Base-by-base conservation (phyloP, 805 yeast genomes). In the Teunomyces stri region DNA sequence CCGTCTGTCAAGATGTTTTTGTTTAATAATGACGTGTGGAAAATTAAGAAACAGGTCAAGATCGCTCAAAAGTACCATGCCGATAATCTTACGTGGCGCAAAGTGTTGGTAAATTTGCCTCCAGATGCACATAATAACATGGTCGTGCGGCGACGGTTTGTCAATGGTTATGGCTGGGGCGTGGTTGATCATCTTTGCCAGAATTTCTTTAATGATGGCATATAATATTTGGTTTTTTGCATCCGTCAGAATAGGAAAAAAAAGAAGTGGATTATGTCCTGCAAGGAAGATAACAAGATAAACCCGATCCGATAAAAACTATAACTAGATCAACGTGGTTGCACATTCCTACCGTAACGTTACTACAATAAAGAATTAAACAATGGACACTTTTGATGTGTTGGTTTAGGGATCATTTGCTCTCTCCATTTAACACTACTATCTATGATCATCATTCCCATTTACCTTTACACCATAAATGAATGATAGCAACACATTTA, bases 61-160 rank as follows among this genome's bases (percentile, higher is more conserved):
- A 72, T 73, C 20, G 78, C 76, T 3, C 60, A 67, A 34, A 69
- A 68, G 55, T 73, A 72, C 51, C 78, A 73, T 46, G 49, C 63
- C 6, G 61, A 61, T 7, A 55, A 56, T 5, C 55, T 72, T 49
- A 65, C 57, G 42, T 73, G 78, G 78, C 61, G 78, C n/a, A 73
- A 73, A 50, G 69, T 73, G 11, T 57, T 73, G 51, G 77, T 72
- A 2, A 61, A 63, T 44, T 58, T 73, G 16, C 76, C 76, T 0
- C 76, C 76, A 1, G 78, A 73, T 56, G 76, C 78, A 2, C 78
- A 73, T 53, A 73, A 72, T 52, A 73, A 72, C 50, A 73, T 73
- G 5, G 60, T 70, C 3, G 78, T 73, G 11, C 51, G 78, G 41
- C 59, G 78, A 44, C 50, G 75, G 29, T 73, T 73, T 55, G 60